Evolutionary conservation across 306 rosid species (phyloP).

Genomic region (Rosa chinensis): DNA sequence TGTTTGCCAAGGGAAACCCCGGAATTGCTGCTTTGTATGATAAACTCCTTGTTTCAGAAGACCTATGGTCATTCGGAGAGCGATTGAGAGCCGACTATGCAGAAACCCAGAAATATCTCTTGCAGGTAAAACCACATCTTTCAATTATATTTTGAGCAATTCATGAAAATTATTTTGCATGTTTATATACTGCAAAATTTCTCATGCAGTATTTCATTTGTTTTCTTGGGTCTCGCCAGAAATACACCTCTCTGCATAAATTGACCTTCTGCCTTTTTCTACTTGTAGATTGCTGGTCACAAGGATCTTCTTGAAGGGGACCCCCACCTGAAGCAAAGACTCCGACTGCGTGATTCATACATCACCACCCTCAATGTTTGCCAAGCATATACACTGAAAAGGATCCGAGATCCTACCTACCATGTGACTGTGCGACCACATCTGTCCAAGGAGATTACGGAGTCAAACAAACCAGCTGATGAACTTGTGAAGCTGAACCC

Average conservation of each 20-base stretch:
- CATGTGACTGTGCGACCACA: conserved; percentile 55
- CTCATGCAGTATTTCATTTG: not conserved
- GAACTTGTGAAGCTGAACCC: conserved; percentile 88
- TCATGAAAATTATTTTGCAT: no score
- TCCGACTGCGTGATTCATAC: conserved; percentile 80
- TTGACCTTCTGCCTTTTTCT: conserved; percentile 6
- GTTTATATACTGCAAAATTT: not conserved
- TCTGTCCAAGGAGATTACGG: conserved; percentile 63
- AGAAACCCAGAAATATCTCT: conserved; percentile 74
- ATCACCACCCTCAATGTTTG: conserved; percentile 89
- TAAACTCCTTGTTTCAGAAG: conserved; percentile 84
- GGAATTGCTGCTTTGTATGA: conserved; percentile 79
- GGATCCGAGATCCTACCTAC: conserved; percentile 74
- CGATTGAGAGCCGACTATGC: conserved; percentile 66
- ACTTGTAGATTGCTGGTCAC: conserved; percentile 81
- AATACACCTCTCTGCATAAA: not conserved
- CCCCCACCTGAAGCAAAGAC: conserved; percentile 89
- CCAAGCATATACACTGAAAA: conserved; percentile 97
- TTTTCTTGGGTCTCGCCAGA: not conserved
- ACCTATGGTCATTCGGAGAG: conserved; percentile 78
- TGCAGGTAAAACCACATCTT: conserved; percentile 52
- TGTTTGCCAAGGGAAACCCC: conserved; percentile 96
- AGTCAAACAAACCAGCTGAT: conserved; percentile 60
- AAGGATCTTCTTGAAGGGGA: conserved; percentile 96
- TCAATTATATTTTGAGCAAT: not conserved